Evolutionary conservation across 192 early-diverging fungal genomes (phyloP).

Genomic region (Podila epicladia): DNA sequence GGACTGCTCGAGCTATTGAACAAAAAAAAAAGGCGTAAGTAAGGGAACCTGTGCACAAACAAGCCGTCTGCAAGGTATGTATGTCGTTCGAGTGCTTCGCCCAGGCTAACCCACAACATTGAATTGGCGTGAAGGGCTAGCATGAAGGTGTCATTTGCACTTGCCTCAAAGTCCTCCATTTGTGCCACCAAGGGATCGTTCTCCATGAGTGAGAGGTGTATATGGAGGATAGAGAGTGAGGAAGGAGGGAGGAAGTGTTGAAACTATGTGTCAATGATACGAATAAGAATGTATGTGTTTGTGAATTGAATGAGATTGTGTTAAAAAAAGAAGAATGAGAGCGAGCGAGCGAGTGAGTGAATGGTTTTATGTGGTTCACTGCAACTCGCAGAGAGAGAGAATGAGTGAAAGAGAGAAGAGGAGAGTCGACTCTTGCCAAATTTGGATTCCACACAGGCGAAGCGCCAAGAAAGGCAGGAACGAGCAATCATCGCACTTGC

Average conservation of each 20-base stretch:
- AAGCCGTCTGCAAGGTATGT: neutral
- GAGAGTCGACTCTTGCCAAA: no score
- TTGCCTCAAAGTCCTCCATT: slow-evolving; percentile 44
- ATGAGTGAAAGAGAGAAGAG: no score
- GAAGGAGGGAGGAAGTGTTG: slow-evolving; percentile 2
- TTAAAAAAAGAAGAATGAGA: slow-evolving; percentile 2
- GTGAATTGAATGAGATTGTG: neutral
- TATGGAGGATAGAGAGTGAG: neutral
- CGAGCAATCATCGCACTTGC: no score
- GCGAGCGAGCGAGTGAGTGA: neutral
- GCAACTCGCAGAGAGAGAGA: no score
- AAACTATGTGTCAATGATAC: neutral
- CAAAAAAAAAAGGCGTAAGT: neutral
- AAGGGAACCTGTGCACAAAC: neutral
- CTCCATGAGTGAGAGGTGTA: slow-evolving; percentile 17
- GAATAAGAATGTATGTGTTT: neutral
- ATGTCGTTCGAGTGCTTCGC: no score
- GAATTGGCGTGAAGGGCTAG: no score
- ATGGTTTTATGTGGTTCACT: neutral
- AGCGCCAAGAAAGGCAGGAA: no score
- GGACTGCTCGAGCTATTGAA: slow-evolving; percentile 14
- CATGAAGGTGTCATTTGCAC: neutral
- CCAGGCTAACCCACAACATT: no score
- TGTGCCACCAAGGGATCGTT: slow-evolving; percentile 38
- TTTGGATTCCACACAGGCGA: no score